A percentile compares a stretch with the other conserved stretches of the same genome.
Conservation (phyloP, 2,329 filamentous ascomycete species). For the Thelonectria discophora region DNA sequence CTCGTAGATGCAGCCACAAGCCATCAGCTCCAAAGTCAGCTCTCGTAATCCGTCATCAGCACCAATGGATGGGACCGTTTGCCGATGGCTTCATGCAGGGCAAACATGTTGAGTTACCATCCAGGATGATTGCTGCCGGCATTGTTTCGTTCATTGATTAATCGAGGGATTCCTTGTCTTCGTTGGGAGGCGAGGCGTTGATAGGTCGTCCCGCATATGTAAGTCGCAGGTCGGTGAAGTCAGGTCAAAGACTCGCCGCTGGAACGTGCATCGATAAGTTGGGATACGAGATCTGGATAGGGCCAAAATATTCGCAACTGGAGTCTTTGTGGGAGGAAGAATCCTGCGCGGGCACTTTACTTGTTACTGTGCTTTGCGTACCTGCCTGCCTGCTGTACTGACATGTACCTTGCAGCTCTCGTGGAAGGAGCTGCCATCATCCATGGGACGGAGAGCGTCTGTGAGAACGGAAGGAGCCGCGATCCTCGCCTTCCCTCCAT, state of each 20-base stretch:
- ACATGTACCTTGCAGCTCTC: not conserved
- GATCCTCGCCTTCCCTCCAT: slow-evolving; percentile 4
- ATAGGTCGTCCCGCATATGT: not conserved
- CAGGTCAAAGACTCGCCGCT: not conserved
- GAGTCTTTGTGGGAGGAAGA: too few relatives aligned
- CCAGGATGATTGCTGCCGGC: slow-evolving; percentile 1
- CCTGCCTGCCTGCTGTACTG: not conserved
- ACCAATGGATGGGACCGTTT: slow-evolving; percentile 12
- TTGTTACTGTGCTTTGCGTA: too few relatives aligned
- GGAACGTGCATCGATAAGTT: slow-evolving; percentile 8
- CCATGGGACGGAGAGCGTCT: not conserved
- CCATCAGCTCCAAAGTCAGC: slow-evolving; percentile 20
- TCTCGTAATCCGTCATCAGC: slow-evolving; percentile 8
- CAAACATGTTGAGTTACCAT: slow-evolving; percentile 10
- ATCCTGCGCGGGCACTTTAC: too few relatives aligned
- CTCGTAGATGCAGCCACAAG: slow-evolving; percentile 10
- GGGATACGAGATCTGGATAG: slow-evolving; percentile 21
- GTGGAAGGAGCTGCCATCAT: too few relatives aligned
- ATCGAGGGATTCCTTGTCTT: slow-evolving; percentile 5
- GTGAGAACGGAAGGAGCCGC: slow-evolving; percentile 20
- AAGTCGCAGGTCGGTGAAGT: not conserved
- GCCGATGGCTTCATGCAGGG: slow-evolving; percentile 19
- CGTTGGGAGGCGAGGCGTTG: not conserved
- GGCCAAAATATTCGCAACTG: not conserved
- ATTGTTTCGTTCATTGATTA: slow-evolving; percentile 11